These are phyloP conservation scores for Coelastrella sp. DNA, from an alignment of 139 green algal genomes.

Conservation along the genomic window DNA sequence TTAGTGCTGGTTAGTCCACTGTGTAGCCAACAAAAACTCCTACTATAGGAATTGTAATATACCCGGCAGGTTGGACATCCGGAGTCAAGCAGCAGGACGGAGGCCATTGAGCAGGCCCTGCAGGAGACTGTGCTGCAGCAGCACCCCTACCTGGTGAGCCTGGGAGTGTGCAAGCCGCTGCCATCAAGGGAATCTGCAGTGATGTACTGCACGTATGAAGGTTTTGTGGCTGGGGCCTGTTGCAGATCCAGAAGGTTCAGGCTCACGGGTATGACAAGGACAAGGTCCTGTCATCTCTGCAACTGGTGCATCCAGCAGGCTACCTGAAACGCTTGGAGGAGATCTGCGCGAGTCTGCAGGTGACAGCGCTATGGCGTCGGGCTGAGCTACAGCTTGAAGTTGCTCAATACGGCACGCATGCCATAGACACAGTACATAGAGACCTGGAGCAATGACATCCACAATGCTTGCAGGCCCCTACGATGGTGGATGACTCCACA, in stretches of 20 bases:
- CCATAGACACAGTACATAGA: too few relatives aligned
- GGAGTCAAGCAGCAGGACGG: slow-evolving; percentile 67
- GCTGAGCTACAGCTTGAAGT: neutral
- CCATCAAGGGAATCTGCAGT: too few relatives aligned
- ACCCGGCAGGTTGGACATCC: slow-evolving; percentile 50
- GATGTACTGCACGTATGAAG: too few relatives aligned
- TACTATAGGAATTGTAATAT: too few relatives aligned
- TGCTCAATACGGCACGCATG: too few relatives aligned
- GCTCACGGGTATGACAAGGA: neutral
- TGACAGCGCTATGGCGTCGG: neutral
- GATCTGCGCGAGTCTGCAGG: neutral
- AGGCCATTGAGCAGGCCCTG: slow-evolving; percentile 67
- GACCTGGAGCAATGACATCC: neutral
- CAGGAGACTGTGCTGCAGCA: slow-evolving; percentile 39
- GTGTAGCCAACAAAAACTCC: too few relatives aligned
- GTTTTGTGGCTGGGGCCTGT: too few relatives aligned
- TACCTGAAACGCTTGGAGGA: slow-evolving; percentile 66
- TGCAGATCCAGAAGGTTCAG: neutral
- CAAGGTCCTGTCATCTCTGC: slow-evolving; percentile 38
- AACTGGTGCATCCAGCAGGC: slow-evolving; percentile 63
- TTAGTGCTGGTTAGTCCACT: too few relatives aligned
- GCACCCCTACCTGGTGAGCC: neutral
- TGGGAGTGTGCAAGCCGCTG: neutral
- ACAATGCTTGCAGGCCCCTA: slow-evolving; percentile 36
- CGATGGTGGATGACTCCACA: slow-evolving; percentile 60